phyloP scores from a whole-genome alignment of 2,329 filamentous ascomycete genomes.

The Paraphoma sp. region DNA sequence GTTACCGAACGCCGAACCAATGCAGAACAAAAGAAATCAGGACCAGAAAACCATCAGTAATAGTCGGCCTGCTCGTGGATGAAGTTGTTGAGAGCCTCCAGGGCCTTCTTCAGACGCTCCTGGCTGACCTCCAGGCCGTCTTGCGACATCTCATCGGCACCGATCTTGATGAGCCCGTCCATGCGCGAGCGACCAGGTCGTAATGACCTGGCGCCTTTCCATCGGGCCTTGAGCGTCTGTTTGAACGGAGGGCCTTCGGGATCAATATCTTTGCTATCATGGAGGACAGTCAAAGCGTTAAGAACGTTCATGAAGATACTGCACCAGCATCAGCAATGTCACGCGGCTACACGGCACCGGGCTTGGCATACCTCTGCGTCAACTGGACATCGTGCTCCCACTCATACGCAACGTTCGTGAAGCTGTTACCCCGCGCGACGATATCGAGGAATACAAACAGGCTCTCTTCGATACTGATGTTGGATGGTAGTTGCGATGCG shows the following conservation, averaged over 20 bases:
- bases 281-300: conserved; percentile 41
- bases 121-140: conserved; percentile 44
- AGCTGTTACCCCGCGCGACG: conserved; percentile 45
- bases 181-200: conserved; percentile 37
- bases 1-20: conserved; percentile 31
- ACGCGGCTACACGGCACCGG: conserved; percentile 4
- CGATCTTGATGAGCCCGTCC: conserved; percentile 42
- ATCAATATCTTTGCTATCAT: conserved; percentile 39
- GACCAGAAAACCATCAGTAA: conserved; percentile 19
- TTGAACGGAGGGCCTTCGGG: conserved; percentile 41
- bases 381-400: conserved; percentile 47
- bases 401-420: conserved; percentile 37
- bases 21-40: conserved; percentile 14
- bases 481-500: conserved; percentile 33
- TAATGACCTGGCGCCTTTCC: conserved; percentile 40
- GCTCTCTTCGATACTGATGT: conserved; percentile 46
- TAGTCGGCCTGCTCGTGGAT: conserved; percentile 45
- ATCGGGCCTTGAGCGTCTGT: conserved; percentile 35
- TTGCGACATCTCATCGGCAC: conserved; percentile 39
- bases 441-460: conserved; percentile 48
- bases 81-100: conserved; percentile 48
- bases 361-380: conserved; percentile 40
- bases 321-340: conserved; percentile 15
- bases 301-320: conserved; percentile 47
- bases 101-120: conserved; percentile 37